These are phyloP conservation scores for Aciculosporium take DNA, from an alignment of 2,329 filamentous ascomycete species.

Conservation along the genomic window DNA sequence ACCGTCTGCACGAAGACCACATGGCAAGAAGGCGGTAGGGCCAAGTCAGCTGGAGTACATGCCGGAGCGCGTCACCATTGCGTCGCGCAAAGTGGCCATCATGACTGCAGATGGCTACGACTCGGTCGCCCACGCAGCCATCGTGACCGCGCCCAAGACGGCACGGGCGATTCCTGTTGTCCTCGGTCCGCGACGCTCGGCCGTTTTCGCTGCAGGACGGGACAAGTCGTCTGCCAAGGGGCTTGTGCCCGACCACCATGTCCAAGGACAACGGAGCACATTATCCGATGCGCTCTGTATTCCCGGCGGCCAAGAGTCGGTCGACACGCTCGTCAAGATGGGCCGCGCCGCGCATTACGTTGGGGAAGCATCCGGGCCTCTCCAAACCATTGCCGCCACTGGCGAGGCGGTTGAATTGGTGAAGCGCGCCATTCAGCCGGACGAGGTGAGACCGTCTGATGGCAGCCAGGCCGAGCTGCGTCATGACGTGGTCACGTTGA, in stretches of 20 bases:
- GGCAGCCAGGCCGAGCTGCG: conserved; percentile 41
- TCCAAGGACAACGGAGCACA: conserved; percentile 65
- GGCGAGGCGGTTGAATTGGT: conserved; percentile 58
- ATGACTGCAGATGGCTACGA: conserved; percentile 70
- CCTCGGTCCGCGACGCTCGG: conserved; percentile 54
- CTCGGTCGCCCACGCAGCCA: conserved; percentile 44
- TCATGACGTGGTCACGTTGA: conserved; percentile 65
- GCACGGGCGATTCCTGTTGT: conserved; percentile 55
- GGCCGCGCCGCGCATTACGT: conserved; percentile 66
- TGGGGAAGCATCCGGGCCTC: conserved; percentile 66
- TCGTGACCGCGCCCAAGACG: conserved; percentile 47
- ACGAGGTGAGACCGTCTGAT: conserved; percentile 26
- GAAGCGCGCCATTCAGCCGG: conserved; percentile 29
- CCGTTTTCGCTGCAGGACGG: conserved; percentile 48
- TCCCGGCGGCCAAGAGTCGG: conserved; percentile 52
- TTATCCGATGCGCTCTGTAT: conserved; percentile 72
- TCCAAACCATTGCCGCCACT: conserved; percentile 65
- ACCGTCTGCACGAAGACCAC: conserved; percentile 39
- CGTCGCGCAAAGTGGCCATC: conserved; percentile 57
- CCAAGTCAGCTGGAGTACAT: conserved; percentile 57
- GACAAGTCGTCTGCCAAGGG: conserved; percentile 37
- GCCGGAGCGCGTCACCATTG: conserved; percentile 50
- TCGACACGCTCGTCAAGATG: conserved; percentile 49
- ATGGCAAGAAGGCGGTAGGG: conserved; percentile 51
- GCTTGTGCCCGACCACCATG: conserved; percentile 58